Evolutionary conservation across 1,139 yeast genomes (phyloP), one percentile per base, ranked within the genome.

Genomic region (Diutina sp.): DNA sequence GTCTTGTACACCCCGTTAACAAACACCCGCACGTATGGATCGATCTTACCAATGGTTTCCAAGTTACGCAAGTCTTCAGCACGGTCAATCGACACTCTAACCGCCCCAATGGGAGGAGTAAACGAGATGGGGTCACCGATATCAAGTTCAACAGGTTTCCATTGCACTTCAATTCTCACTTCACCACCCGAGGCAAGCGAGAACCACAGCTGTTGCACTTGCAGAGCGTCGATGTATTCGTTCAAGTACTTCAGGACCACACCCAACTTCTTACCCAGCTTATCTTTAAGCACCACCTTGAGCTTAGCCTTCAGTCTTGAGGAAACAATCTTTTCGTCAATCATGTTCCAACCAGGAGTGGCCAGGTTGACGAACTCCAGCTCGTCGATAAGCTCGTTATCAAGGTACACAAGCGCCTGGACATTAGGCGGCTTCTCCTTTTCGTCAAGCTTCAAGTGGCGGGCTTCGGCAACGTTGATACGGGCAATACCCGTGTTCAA

Each of bases 61-160:
- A 90, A 78, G 69, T 93, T 93, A 60, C 87, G 81, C 65, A 93
- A 78, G 59, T 83, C 85, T 58, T 78, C 80, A 52, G 95, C 97
- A 60, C 78, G 79, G 63, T 81, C 81, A 60, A 93, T 69, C 62
- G 83, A 80, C 57, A 93, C 77, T 66, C 98, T 83, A 14, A 91
- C 77, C 47, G 87, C 95, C 66, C 99, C 99, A 67, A 91, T 85
- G 56, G 99, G 99, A 59, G 91, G 91, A 35, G 90, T 82, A 72
- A 90, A 91, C 55, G 90, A 91, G 4, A 50, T 38, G n/a, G 53
- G 53, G 12, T 30, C 44, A 63, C 87, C 83, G 29, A 87, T 73
- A 60, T 78, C 80, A 64, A 91, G 72, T 46, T 80, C 84, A 51
- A 91, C 96, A 4, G 98, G 95, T 68, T 87, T 90, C 97, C 97